Conservation (phyloP, 805 yeast species). For the Lipomyces japonicus region DNA sequence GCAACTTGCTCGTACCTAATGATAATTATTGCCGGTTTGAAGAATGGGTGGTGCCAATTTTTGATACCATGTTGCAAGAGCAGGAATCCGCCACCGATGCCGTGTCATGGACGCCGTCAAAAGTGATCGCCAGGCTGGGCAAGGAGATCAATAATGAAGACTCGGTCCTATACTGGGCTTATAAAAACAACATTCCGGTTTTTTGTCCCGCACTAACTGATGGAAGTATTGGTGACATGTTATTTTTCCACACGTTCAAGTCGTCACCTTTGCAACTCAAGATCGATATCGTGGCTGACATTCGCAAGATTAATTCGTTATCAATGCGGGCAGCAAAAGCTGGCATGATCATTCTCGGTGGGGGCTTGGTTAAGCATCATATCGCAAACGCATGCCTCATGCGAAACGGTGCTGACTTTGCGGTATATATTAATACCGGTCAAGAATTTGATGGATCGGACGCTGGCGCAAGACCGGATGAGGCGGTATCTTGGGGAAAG, state of each 20-base stretch:
- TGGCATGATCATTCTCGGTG: slow-evolving; percentile 95
- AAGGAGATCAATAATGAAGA: slow-evolving; percentile 91
- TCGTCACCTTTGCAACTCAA: slow-evolving; percentile 85
- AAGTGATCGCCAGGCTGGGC: slow-evolving; percentile 86
- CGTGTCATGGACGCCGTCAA: slow-evolving; percentile 94
- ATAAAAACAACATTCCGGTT: slow-evolving; percentile 91
- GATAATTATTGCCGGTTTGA: slow-evolving; percentile 97
- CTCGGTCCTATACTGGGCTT: slow-evolving; percentile 96
- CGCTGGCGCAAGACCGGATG: slow-evolving; percentile 99
- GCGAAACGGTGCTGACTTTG: slow-evolving; percentile 99
- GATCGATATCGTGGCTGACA: slow-evolving; percentile 90
- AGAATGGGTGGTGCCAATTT: slow-evolving; percentile 96
- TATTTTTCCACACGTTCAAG: slow-evolving; percentile 96
- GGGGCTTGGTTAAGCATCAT: slow-evolving; percentile 95
- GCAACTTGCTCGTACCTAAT: slow-evolving; percentile 93
- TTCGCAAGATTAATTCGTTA: slow-evolving; percentile 84
- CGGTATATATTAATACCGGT: slow-evolving; percentile 95
- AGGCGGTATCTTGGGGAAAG: slow-evolving; percentile 98
- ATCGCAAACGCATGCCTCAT: slow-evolving; percentile 96
- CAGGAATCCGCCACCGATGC: slow-evolving; percentile 65
- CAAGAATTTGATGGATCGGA: slow-evolving; percentile 99
- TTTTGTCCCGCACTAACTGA: slow-evolving; percentile 98
- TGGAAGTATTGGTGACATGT: slow-evolving; percentile 98
- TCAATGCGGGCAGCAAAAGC: slow-evolving; percentile 93
- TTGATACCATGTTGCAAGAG: slow-evolving; percentile 82